Percentiles rank a stretch among this genome's conserved stretches.
Conservation (phyloP, 2,329 filamentous ascomycete genomes). For the Chrysoporthe austroafricana region DNA sequence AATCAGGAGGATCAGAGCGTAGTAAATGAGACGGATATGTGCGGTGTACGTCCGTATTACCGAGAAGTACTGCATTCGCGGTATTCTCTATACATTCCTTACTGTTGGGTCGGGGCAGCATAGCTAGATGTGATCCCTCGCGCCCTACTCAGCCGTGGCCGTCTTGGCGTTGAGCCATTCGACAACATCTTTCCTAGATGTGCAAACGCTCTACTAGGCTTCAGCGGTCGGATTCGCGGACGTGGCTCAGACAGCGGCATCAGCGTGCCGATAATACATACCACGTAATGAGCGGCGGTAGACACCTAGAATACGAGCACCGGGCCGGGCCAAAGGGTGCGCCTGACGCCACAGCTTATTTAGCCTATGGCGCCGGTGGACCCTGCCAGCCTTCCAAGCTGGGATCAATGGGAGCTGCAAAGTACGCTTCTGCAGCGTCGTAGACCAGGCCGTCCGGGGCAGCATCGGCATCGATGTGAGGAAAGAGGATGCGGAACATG, state of each 20-base stretch:
- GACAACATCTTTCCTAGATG: not conserved
- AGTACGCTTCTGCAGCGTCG: not conserved
- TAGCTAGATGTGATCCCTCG: not conserved
- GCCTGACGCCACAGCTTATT: not conserved
- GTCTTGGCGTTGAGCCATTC: not conserved
- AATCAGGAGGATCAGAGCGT: not conserved
- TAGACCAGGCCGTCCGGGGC: conserved; percentile 14
- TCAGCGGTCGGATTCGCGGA: not conserved
- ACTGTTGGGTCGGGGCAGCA: not conserved
- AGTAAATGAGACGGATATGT: not conserved
- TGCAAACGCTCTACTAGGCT: not conserved
- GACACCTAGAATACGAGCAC: too few relatives aligned
- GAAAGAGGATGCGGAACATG: conserved; percentile 25
- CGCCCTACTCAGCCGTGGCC: not conserved
- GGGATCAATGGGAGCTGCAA: conserved; percentile 19
- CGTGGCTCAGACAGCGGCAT: not conserved
- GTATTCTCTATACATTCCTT: not conserved
- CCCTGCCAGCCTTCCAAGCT: conserved; percentile 11
- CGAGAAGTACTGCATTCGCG: too few relatives aligned
- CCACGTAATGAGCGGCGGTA: not conserved
- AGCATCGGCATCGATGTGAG: not conserved
- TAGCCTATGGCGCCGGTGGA: not conserved
- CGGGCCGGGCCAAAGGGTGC: not conserved
- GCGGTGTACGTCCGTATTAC: not conserved
- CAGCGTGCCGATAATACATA: not conserved